These are phyloP conservation scores for Trichosanthes cucumerina DNA, from an alignment of 306 rosid genomes.

Conservation along the genomic window DNA sequence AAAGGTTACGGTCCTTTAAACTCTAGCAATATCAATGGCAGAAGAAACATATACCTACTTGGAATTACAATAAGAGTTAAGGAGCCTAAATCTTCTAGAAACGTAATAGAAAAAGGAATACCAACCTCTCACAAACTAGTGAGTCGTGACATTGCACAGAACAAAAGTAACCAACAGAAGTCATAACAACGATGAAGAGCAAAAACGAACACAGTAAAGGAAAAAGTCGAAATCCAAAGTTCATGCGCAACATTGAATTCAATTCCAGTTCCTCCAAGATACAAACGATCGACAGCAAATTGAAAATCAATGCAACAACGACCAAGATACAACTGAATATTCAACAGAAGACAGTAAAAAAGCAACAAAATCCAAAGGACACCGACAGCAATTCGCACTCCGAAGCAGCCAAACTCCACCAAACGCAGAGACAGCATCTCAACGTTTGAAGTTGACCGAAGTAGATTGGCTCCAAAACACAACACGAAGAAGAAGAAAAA, in stretches of 20 bases:
- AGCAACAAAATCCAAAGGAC: not conserved
- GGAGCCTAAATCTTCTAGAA: not conserved
- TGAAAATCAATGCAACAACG: not conserved
- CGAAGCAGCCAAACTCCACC: not conserved
- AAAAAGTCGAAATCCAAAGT: not conserved
- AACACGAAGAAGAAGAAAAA: not conserved
- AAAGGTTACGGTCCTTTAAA: not conserved
- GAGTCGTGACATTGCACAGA: not conserved
- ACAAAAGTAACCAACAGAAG: not conserved
- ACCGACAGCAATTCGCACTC: not conserved
- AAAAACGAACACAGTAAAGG: not conserved
- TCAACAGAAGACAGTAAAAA: not conserved
- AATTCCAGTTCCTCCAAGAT: not conserved
- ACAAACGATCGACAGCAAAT: not conserved
- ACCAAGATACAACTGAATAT: not conserved
- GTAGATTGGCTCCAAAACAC: conserved; percentile 3
- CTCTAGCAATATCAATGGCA: not conserved
- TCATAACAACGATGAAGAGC: not conserved
- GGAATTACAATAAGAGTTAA: not conserved
- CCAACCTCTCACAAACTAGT: not conserved
- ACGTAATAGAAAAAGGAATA: not conserved
- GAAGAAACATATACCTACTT: not conserved
- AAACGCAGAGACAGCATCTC: not conserved
- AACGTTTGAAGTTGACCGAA: not conserved
- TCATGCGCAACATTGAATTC: not conserved